Conservation (phyloP, 2,329 filamentous ascomycete genomes). For the Coniochaeta sp. region DNA sequence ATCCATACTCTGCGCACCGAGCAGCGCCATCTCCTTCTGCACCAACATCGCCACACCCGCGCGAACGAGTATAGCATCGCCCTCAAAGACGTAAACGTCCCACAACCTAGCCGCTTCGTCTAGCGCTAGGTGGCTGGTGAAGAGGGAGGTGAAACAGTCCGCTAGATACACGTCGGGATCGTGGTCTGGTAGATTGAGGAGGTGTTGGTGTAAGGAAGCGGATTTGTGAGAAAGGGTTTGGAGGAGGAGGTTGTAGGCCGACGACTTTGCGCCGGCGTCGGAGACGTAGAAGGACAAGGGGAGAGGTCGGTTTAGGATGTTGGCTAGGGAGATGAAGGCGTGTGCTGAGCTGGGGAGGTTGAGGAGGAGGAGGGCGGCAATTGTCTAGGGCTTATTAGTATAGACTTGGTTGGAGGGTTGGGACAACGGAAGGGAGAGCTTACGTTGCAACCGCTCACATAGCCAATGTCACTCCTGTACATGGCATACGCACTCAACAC, state of each 20-base stretch:
- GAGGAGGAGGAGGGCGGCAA: conserved; percentile 66
- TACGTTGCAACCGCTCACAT: conserved; percentile 67
- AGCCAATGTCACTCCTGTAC: conserved; percentile 77
- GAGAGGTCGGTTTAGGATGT: conserved; percentile 68
- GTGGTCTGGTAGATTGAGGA: conserved; percentile 42
- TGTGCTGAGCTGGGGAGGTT: conserved; percentile 58
- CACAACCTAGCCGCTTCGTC: conserved; percentile 68
- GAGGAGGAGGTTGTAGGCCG: conserved; percentile 63
- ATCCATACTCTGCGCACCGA: conserved; percentile 35
- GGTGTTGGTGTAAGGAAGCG: conserved; percentile 55
- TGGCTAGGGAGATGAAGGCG: conserved; percentile 66
- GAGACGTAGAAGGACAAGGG: conserved; percentile 69
- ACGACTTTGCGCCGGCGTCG: conserved; percentile 61
- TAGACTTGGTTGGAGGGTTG: not conserved
- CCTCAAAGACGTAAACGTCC: conserved; percentile 80
- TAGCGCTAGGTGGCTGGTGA: conserved; percentile 55
- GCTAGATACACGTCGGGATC: conserved; percentile 49
- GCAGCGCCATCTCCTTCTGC: conserved; percentile 42
- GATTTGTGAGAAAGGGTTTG: conserved; percentile 60
- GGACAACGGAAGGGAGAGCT: not conserved
- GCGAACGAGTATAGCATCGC: conserved; percentile 63
- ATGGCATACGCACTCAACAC: conserved; percentile 73
- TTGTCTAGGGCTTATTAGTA: conserved; percentile 39
- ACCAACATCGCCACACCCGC: conserved; percentile 63
- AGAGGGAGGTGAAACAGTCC: conserved; percentile 56